Base-by-base conservation (phyloP, 2,329 filamentous ascomycete genomes). In the Allantophomopsis lycopodina region DNA sequence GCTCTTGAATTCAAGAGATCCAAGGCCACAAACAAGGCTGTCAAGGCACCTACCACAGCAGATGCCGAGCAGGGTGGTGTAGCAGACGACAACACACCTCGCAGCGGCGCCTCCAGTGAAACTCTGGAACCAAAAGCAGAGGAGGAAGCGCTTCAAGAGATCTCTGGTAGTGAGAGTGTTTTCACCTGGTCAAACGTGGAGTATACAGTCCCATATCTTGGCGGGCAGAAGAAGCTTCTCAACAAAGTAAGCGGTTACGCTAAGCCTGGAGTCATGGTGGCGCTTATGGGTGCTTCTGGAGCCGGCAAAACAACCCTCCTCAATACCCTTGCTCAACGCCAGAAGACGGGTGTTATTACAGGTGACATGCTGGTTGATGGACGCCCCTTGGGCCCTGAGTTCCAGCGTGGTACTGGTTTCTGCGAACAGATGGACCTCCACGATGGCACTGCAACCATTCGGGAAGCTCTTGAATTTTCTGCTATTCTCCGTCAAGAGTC, bases 241-340 rank as follows among this genome's bases (percentile, higher is more conserved):
- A 79, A 83, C 50, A 68, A 76, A 5, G 73, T 91, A 43, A 79
- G 68, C 42, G 85, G 85, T 2, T 89, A 83, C 48, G 83, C 77
- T 2, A 87, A 86, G 51, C 85, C 85, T 1, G 84, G 85, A 14
- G 60, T 81, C 14, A 78, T 93, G 71, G 76, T 85, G 34, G 85
- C 85, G 0, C 63, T 93, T 1, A 84, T 91, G 67, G 86, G 86
- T 40, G 82, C 81, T 2, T 84, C 76, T 4, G 83, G 83, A 34
- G 85, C 86, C 7, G 86, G 85, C 11, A 93, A 93, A 60, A 88
- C 83, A 0, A 91, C 85, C 0, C 63, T 93, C 0, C 66, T 93
- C 14, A 87, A 91, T 56, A 85, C 81, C 0, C 55, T 74, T 1
- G 77, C 83, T 0, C 82, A 88, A 51, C 73, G 84, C 2, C 79